Evolutionary conservation across 2,329 filamentous ascomycete genomes (phyloP), one percentile per base, ranked within the genome.

Genomic region (Dichotomopilus funicola): DNA sequence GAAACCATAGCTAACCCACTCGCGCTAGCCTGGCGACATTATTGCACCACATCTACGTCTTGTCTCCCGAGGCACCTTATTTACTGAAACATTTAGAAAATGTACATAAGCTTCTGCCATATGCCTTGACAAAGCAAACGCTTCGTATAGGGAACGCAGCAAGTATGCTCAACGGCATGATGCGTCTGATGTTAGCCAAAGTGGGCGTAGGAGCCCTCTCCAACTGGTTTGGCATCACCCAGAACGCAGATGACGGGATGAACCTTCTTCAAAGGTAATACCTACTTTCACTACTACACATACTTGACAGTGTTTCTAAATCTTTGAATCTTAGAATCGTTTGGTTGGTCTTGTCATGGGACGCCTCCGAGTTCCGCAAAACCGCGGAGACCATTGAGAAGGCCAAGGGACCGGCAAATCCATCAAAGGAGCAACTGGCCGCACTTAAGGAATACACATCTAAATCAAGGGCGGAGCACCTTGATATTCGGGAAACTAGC

Each of bases 91-190:
- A 91, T 41, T 71, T 89, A 35, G 83, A 86, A 55, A 88, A 82
- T 60, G 77, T 86, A 9, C 85, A 91, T 68, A 81, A 79, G 54
- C 74, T 91, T 54, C 72, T 90, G 0, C 88, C 88, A 0, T 92
- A 91, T 67, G 77, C 79, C 43, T 74, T 89, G 60, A 77, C 91
- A 50, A 79, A 84, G 57, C 87, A 91, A 67, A 89, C 87, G 0
- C 72, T 94, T 4, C 81, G 83, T 42, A 78, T 91, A 11, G 86
- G 88, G 5, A 94, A 92, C 66, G 88, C 88, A 0, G 88, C 88
- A 1, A 87, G 83, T 19, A 91, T 94, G 88, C 85, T 92, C 54
- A 87, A 80, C 64, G 88, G 79, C 56, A 85, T 92, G 78, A 78
- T 88, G 67, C 80, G 77, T 52, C 72, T 92, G 12, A 76, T 91